Evolutionary conservation across 306 rosid genomes (phyloP), one percentile per base, ranked within the genome.

Genomic region (Gleditsia sinensis): DNA sequence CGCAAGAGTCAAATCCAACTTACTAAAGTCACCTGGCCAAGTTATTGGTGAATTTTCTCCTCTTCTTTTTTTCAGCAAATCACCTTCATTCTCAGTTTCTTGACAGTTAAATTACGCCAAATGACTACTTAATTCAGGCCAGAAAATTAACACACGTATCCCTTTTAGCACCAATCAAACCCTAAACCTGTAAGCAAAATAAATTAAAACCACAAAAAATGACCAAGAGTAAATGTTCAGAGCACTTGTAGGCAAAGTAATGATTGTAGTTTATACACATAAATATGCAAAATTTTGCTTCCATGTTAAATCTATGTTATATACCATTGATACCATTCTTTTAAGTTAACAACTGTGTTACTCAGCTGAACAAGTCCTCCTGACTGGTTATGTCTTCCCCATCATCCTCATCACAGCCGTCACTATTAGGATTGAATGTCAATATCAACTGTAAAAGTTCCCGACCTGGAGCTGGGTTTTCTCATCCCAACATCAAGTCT

Each of bases 401-500:
- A 23, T 68, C 83, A 14, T 78, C 84, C 3, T 91, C 83, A 5
- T 91, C 78, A 49, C 90, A 86, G 53, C 71, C 83, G 43, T 86
- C 90, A 46, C 83, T 71, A 68, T 66, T 82, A 53, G 75, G 83
- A 79, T 86, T 80, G 76, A 79, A 76, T 59, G 90, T 78, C 65
- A 83, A 5, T 51, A 90, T 71, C 50, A 86, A 75, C 81, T 86
- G 92, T 6, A 88, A 54, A 69, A 88, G 80, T 40, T 82, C 90
- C 45, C 69, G 80, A 70, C 63, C 79, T 0, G 80, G 67, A 57
- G 73, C 36, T 7, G 86, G 78, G 76, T 69, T 81, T 37, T 76
- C n/a, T n/a, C n/a, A n/a, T n/a, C n/a, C n/a, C n/a, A 89, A 85
- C 84, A 86, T 80, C 85, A 93, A 78, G 28, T 91, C 89, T 46